A percentile compares a stretch with the other conserved stretches of the same genome.
Evolutionary conservation across 352 stramenopile species (phyloP).

Genomic region (Peronospora farinosa): DNA sequence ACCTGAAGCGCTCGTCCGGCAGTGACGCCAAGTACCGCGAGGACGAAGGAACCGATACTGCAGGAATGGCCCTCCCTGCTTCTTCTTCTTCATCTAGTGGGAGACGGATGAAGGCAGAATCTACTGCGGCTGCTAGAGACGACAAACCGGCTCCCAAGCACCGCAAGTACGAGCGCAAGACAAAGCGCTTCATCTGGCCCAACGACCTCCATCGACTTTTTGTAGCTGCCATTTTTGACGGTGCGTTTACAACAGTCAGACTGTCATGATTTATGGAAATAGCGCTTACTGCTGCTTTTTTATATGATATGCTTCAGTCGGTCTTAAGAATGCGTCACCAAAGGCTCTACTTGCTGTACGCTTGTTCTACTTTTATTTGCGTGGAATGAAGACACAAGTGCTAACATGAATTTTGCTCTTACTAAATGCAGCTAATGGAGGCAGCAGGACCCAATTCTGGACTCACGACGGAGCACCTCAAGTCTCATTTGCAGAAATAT

Average conservation of each 20-base stretch:
- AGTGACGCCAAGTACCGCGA: constrained; percentile 14
- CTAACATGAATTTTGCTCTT: constrained; percentile 1
- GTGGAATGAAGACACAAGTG: neutral
- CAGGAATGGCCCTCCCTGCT: neutral
- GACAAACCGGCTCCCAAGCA: constrained; percentile 32
- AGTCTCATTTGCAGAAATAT: constrained; percentile 87
- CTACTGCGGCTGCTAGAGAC: neutral
- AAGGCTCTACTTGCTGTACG: constrained; percentile 71
- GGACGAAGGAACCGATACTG: neutral
- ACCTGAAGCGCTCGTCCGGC: constrained; percentile 16
- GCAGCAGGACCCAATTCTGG: constrained; percentile 42
- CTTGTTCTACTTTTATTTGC: constrained; percentile 1
- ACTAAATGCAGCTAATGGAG: constrained; percentile 54
- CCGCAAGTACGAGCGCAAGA: constrained; percentile 87
- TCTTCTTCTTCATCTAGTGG: constrained; percentile 5
- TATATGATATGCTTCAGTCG: constrained; percentile 40
- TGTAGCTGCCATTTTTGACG: constrained; percentile 83
- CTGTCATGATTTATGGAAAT: neutral
- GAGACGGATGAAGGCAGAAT: constrained; percentile 20
- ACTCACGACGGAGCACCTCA: constrained; percentile 83
- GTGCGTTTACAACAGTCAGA: constrained; percentile 27
- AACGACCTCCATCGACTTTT: constrained; percentile 86
- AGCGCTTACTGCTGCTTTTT: constrained; percentile 5
- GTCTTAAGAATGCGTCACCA: constrained; percentile 81
- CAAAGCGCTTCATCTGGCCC: constrained; percentile 83